Percentiles rank a stretch among this genome's conserved stretches.
These are phyloP conservation scores for Glonium stellatum DNA, from an alignment of 495 filamentous ascomycete genomes.

Conservation along the genomic window DNA sequence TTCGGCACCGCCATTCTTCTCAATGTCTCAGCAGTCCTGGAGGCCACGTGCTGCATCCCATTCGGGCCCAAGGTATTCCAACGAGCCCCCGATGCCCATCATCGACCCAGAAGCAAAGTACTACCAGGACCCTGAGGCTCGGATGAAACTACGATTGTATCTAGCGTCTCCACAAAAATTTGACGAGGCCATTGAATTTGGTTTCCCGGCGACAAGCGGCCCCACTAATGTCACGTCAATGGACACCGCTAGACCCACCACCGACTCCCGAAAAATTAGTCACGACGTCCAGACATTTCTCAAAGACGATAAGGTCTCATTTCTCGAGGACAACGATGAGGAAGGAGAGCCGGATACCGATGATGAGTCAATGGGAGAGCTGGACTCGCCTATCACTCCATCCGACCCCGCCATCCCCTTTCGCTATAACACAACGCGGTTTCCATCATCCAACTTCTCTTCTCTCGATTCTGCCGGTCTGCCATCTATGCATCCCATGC, in stretches of 20 bases:
- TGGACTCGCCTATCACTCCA: conserved; percentile 25
- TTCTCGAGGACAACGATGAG: conserved; percentile 26
- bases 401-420: conserved; percentile 19
- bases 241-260: conserved; percentile 22
- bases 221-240: conserved; percentile 33
- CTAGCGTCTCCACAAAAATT: conserved; percentile 89
- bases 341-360: conserved; percentile 12
- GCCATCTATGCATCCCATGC: conserved; percentile 13
- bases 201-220: conserved; percentile 61
- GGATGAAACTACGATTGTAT: conserved; percentile 80
- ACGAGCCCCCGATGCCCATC: conserved; percentile 11
- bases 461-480: conserved; percentile 33
- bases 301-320: conserved; percentile 27
- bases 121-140: conserved; percentile 86
- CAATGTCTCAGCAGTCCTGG: conserved; percentile 9
- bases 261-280: conserved; percentile 22
- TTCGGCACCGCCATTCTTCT: conserved; percentile 39
- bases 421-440: conserved; percentile 20
- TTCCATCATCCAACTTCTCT: conserved; percentile 37
- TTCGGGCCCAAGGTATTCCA: conserved; percentile 36
- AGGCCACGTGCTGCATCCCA: conserved; percentile 29
- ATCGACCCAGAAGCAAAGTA: conserved; percentile 69
- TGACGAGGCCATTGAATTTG: conserved; percentile 89
- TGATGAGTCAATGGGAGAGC: conserved; percentile 12
- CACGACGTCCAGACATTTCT: conserved; percentile 30